Base-by-base conservation (phyloP, 306 rosid genomes). In the Crotalaria pallida region DNA sequence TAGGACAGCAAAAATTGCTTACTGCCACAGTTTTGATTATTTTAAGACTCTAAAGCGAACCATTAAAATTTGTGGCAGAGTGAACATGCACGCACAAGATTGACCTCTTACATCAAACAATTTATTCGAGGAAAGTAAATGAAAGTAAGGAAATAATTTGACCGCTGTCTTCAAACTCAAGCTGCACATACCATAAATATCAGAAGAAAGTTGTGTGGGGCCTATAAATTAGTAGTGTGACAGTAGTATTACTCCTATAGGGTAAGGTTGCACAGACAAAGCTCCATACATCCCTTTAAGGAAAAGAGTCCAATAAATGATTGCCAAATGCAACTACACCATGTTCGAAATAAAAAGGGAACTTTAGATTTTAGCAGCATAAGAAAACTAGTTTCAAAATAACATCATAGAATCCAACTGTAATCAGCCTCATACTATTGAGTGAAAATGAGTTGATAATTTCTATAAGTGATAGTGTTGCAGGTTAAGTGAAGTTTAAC, bases 21-120 rank as follows among this genome's bases (percentile, higher is more conserved):
- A 75, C 13, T 17, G 41, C 7, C 58, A 31, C 12, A 1, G 6
- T 41, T 55, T 29, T 29, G 5, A 22, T 75, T 12, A 19, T 65
- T 65, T 29, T 36, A 43, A 65, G 43, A 41, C 18, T 53, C 19
- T 18, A 55, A 41, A 65, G 29, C 31, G 69, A 36, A 23, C 27
- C 31, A 43, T 33, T 3, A 5, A 34, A 27, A 26, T 12, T 48
- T 34, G 40, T 45, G 67, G 41, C 45, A 58, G 23, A 58, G 67
- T 12, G 33, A 57, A 47, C 47, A 31, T 24, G 69, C 55, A 74
- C 43, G 47, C 26, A 23, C 53, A 33, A 45, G 62, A 67, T 67
- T 66, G 74, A 75, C 47, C 68, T 33, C 22, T 50, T 44, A 23
- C 15, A 48, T 48, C 27, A 59, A 59, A 58, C 44, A 48, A 24